A percentile compares a stretch with the other conserved stretches of the same genome.
Conservation (phyloP, 2,329 filamentous ascomycete genomes). For the Drechslera avenae region DNA sequence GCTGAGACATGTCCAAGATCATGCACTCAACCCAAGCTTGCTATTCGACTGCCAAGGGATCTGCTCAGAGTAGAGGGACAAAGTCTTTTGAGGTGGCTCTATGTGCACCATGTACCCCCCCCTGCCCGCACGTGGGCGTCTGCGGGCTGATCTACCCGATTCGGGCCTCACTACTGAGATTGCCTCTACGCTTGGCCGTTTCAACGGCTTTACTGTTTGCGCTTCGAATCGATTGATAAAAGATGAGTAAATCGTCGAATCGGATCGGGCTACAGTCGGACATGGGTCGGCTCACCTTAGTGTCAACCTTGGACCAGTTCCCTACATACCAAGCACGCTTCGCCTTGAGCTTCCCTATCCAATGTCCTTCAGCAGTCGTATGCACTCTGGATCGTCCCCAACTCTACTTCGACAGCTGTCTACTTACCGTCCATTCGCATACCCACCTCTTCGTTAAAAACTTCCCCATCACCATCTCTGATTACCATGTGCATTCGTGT, state of each 20-base stretch:
- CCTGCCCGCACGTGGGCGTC: slow-evolving; percentile 7
- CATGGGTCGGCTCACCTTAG: no score
- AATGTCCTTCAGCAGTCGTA: neutral
- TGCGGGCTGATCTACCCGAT: neutral
- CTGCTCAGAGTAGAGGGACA: slow-evolving; percentile 1
- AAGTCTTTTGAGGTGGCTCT: slow-evolving; percentile 10
- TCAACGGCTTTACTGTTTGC: no score
- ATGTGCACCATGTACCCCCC: neutral
- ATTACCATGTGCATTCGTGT: slow-evolving; percentile 44
- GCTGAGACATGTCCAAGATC: slow-evolving; percentile 18
- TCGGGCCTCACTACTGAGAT: no score
- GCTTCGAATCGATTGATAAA: no score
- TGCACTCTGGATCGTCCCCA: neutral
- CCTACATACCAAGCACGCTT: no score
- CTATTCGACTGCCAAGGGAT: slow-evolving; percentile 13
- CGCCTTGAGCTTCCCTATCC: neutral
- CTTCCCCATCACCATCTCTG: neutral
- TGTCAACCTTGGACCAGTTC: no score
- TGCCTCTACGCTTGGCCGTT: no score
- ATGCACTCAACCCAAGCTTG: neutral
- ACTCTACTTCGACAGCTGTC: no score
- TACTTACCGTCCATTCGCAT: no score
- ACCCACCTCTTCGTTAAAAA: neutral
- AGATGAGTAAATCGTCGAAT: no score
- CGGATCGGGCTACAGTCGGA: no score